Conservation (phyloP, 2,329 filamentous ascomycete species). For the Aspergillus awamori region DNA sequence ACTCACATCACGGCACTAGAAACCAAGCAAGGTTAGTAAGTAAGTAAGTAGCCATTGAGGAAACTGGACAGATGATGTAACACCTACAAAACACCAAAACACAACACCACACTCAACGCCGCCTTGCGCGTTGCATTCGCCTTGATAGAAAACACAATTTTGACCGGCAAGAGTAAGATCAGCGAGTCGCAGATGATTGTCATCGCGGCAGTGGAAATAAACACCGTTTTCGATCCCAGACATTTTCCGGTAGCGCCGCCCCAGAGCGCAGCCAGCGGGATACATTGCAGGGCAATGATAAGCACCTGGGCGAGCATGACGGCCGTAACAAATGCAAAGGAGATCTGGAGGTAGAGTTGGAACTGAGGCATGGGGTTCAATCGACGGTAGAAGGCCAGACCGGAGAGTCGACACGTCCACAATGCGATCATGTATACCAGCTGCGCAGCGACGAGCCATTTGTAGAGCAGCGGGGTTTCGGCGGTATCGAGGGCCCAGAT, state of each 20-base stretch:
- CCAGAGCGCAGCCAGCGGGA: constrained; percentile 24
- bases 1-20: constrained; percentile 15
- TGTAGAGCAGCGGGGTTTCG: constrained; percentile 18
- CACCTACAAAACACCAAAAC: constrained; percentile 23
- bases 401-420: constrained; percentile 24
- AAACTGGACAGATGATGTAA: background rate
- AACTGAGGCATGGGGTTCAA: constrained; percentile 24
- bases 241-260: constrained; percentile 15
- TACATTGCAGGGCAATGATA: constrained; percentile 26
- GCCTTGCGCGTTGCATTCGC: constrained; percentile 19
- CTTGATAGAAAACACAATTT: constrained; percentile 22
- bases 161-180: constrained; percentile 21
- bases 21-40: background rate
- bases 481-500: constrained; percentile 11
- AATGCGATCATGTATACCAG: constrained; percentile 24
- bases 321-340: constrained; percentile 22
- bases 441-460: constrained; percentile 25
- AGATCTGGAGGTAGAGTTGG: constrained; percentile 7
- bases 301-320: constrained; percentile 23
- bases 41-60: no score
- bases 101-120: constrained; percentile 15
- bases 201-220: constrained; percentile 19
- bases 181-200: constrained; percentile 25
- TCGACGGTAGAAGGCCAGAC: constrained; percentile 25
- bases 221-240: constrained; percentile 17